phyloP scores from a whole-genome alignment of 2,329 filamentous ascomycete genomes.

The Microdochium trichocladiopsis region DNA sequence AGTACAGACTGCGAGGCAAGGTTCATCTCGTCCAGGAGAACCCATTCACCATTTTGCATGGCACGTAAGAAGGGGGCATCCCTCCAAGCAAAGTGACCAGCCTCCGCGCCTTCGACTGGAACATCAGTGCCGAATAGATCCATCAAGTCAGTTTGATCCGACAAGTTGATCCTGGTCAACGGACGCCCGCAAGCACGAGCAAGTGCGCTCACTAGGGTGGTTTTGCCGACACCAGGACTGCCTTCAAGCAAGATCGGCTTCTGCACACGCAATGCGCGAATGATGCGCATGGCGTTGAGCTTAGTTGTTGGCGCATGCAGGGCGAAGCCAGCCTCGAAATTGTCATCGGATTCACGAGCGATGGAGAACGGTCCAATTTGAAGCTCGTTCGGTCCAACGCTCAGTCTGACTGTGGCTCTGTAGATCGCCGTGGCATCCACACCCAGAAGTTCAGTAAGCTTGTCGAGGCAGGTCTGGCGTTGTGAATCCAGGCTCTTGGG shows the following conservation, averaged over 20 bases:
- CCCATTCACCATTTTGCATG: slow-evolving; percentile 97
- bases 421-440: slow-evolving; percentile 61
- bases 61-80: slow-evolving; percentile 93
- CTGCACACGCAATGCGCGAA: slow-evolving; percentile 78
- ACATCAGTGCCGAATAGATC: slow-evolving; percentile 96
- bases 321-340: slow-evolving; percentile 57
- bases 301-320: slow-evolving; percentile 87
- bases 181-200: slow-evolving; percentile 73
- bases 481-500: slow-evolving; percentile 64
- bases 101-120: slow-evolving; percentile 84
- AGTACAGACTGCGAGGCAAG: slow-evolving; percentile 93
- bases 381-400: slow-evolving; percentile 44
- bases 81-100: slow-evolving; percentile 89
- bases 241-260: slow-evolving; percentile 95
- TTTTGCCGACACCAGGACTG: slow-evolving; percentile 97
- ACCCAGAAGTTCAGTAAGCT: slow-evolving; percentile 61
- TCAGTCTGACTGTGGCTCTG: slow-evolving; percentile 51
- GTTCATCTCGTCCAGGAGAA: slow-evolving; percentile 97
- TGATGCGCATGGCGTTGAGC: slow-evolving; percentile 82
- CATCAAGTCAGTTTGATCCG: slow-evolving; percentile 96
- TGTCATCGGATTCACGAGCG: slow-evolving; percentile 38
- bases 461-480: slow-evolving; percentile 63
- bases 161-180: slow-evolving; percentile 90
- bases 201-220: slow-evolving; percentile 80
- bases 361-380: slow-evolving; percentile 72